A percentile compares a stretch with the other conserved stretches of the same genome.
Evolutionary conservation across 306 rosid genomes (phyloP).

Genomic region (Canavalia ensiformis): DNA sequence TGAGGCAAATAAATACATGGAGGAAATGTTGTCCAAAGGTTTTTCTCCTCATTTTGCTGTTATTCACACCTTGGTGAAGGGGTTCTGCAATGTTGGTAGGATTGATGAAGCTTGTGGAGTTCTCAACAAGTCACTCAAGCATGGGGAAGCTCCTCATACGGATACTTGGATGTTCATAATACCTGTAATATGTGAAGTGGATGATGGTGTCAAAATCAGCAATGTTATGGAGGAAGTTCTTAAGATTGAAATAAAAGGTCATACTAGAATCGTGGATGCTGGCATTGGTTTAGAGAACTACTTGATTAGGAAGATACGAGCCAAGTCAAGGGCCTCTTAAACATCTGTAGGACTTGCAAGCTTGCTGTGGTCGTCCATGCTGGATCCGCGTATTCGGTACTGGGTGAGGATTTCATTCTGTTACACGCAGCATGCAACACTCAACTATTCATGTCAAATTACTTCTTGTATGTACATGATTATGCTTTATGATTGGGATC

Average conservation of each 20-base stretch:
- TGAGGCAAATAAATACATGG: constrained; percentile 65
- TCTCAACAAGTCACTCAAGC: constrained; percentile 58
- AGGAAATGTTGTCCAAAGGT: constrained; percentile 71
- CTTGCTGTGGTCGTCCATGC: constrained; percentile 12
- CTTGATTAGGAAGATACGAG: constrained; percentile 62
- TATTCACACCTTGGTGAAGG: constrained; percentile 69
- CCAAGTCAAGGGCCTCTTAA: constrained; percentile 49
- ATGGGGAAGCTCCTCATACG: constrained; percentile 75
- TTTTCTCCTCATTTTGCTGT: constrained; percentile 78
- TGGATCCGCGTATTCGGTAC: constrained; percentile 28
- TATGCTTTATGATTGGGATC: not conserved
- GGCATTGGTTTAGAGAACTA: constrained; percentile 74
- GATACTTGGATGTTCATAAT: constrained; percentile 71
- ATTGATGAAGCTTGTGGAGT: constrained; percentile 75
- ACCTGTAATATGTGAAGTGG: constrained; percentile 70
- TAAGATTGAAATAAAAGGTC: constrained; percentile 61
- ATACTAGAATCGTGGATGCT: constrained; percentile 71
- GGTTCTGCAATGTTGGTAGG: constrained; percentile 77
- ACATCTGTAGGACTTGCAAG: constrained; percentile 9
- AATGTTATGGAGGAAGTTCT: constrained; percentile 59
- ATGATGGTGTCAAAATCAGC: constrained; percentile 50
- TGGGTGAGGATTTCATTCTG: constrained; percentile 3
- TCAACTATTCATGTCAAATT: not conserved
- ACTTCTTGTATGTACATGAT: not conserved
- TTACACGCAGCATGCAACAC: not conserved